These are phyloP conservation scores for Metschnikowia kunwiensis DNA, from an alignment of 805 yeast genomes.

Conservation along the genomic window DNA sequence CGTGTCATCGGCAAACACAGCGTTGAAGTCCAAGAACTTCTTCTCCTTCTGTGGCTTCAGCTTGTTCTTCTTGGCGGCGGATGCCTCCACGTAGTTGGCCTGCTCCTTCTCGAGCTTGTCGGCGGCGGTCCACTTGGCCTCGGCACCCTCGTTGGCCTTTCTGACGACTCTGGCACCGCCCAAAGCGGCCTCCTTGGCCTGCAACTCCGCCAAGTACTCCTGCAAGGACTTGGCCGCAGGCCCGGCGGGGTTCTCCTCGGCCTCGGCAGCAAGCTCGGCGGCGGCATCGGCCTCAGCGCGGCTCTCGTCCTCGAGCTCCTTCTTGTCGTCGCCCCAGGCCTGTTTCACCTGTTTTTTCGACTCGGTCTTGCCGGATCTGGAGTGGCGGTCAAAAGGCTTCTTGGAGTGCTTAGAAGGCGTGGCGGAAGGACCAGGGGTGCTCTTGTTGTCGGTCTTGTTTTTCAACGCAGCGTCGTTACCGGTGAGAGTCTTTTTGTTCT, in stretches of 20 bases:
- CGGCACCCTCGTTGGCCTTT: conserved; percentile 58
- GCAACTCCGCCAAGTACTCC: conserved; percentile 76
- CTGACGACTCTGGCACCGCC: conserved; percentile 36
- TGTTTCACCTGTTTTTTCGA: conserved; percentile 77
- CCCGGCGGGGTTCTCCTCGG: conserved; percentile 46
- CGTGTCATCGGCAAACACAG: conserved; percentile 61
- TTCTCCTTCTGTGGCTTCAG: conserved; percentile 79
- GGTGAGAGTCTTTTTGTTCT: conserved; percentile 62
- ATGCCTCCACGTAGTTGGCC: conserved; percentile 49
- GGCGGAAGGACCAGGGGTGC: conserved; percentile 54
- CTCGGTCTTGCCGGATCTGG: conserved; percentile 81
- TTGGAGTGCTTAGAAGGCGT: conserved; percentile 55
- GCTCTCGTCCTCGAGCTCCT: conserved; percentile 63
- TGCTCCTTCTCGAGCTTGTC: conserved; percentile 64
- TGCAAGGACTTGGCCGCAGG: conserved; percentile 68
- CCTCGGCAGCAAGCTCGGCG: conserved; percentile 38
- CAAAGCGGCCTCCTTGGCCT: conserved; percentile 43
- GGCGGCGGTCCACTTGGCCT: conserved; percentile 50
- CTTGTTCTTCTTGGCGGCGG: conserved; percentile 65
- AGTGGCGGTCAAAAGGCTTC: conserved; percentile 76
- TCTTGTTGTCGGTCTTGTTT: conserved; percentile 59
- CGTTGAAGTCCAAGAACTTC: conserved; percentile 70
- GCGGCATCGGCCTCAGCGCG: conserved; percentile 46
- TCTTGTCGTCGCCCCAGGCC: conserved; percentile 84
- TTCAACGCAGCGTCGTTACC: conserved; percentile 90